Base-by-base conservation (phyloP, 768 basidiomycete genomes). In the Agrocybe praecox region DNA sequence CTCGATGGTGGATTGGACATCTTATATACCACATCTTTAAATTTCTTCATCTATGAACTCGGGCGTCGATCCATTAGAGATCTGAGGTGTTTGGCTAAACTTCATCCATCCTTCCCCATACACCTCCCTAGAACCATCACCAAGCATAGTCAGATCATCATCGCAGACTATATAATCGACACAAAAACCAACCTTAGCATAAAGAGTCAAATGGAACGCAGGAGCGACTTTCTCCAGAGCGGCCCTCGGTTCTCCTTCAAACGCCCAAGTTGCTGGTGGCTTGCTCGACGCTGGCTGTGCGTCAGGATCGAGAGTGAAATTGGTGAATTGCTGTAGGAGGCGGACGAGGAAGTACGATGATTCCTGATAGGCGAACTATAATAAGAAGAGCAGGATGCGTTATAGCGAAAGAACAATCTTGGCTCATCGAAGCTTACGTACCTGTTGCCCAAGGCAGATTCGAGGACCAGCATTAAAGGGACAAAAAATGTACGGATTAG, bases 391-490 rank as follows among this genome's bases (percentile, higher is more conserved):
- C 11, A 18, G 34, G 5, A 3, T 12, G 21, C 11, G 22, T 33
- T 2, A 1, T 18, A 46, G 1, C 2, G 6, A 2, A 24, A 40
- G 48, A 5, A 29, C 9, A n/a, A n/a, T n/a, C n/a, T n/a, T n/a
- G n/a, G n/a, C n/a, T 29, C 4, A 29, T 29, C 9, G 26, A 29
- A 29, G 26, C 5, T 9, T 4, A 29, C 59, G 6, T 19, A 72
- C 70, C 66, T 74, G 71, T 53, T 74, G 71, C 1, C 72, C 87
- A 9, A 86, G 76, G 54, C 87, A 88, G 58, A 86, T 85, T 7
- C 87, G 75, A 10, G 86, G 87, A 1, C 85, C 87, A 0, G 85
- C 85, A 56, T 87, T 87, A 72, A 89, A 88, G 0, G 87, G 86
- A 6, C 82, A 69, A 69, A 88, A 89, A 59, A 90, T 88, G 74